phyloP scores from a whole-genome alignment of 2,329 filamentous ascomycete genomes.

The Colletotrichum magnum region DNA sequence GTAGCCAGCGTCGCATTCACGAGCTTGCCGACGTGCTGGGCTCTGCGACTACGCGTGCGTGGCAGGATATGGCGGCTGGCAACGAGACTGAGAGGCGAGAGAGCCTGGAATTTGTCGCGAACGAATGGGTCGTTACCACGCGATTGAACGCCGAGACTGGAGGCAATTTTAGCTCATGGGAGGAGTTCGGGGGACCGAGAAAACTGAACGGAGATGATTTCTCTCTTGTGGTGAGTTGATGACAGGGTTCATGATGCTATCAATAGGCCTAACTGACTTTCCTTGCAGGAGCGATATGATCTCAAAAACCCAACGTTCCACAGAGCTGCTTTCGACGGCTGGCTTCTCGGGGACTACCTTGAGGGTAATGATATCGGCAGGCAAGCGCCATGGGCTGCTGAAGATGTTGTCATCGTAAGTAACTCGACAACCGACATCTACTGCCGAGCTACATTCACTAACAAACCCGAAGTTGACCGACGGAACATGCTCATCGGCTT shows the following conservation, averaged over 20 bases:
- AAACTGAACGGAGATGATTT: slow-evolving; percentile 9
- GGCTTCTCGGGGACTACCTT: slow-evolving; percentile 17
- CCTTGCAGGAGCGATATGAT: slow-evolving; percentile 19
- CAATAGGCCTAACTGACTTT: neutral
- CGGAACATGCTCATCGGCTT: slow-evolving; percentile 72
- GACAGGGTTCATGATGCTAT: neutral
- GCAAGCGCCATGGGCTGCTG: slow-evolving; percentile 1
- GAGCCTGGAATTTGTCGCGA: neutral
- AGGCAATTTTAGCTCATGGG: slow-evolving; percentile 23
- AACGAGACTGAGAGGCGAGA: neutral
- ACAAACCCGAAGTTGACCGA: slow-evolving; percentile 56
- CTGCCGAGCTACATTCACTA: neutral
- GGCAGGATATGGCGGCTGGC: neutral
- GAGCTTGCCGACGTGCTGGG: slow-evolving; percentile 26
- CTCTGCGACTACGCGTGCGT: slow-evolving; percentile 11
- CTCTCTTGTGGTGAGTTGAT: slow-evolving; percentile 13
- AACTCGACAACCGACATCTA: too few relatives aligned
- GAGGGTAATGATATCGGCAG: slow-evolving; percentile 1
- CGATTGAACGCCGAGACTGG: slow-evolving; percentile 21
- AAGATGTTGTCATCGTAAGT: slow-evolving; percentile 28
- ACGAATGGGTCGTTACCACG: slow-evolving; percentile 23
- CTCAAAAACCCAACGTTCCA: slow-evolving; percentile 24
- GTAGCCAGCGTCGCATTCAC: slow-evolving; percentile 24
- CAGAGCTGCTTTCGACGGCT: slow-evolving; percentile 22
- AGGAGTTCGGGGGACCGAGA: slow-evolving; percentile 21